Base-by-base conservation (phyloP, 768 basidiomycete genomes). In the Cystoderma amianthinum region DNA sequence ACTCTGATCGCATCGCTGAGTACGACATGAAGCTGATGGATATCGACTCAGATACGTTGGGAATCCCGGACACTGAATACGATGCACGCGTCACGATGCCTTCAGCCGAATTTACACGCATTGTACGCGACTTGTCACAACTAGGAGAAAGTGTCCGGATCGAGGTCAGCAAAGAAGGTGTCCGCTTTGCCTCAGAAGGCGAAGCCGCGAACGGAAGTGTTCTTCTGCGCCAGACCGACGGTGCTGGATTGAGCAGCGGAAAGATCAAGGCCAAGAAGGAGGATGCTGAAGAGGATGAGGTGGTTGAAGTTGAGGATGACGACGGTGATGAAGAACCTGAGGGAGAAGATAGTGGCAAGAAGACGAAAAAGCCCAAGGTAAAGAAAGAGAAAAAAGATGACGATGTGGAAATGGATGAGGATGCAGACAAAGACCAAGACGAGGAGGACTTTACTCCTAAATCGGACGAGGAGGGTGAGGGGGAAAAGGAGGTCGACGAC, bases 11-110 rank as follows among this genome's bases (percentile, higher is more conserved):
- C 47, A 84, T 98, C 40, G 92, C 93, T 18, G 91, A 97, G 59
- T 99, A 99, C 65, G 93, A 96, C 52, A 90, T 99, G 85, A 98
- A 98, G 62, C 80, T 98, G 40, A 97, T 99, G 95, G 95, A 98
- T 55, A 99, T 99, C 56, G 95, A 99, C 61, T 71, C 89, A 17
- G 96, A 99, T 64, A 82, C 80, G 34, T 84, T 98, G 39, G 85
- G 85, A 36, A 98, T 98, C 55, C 96, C 96, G 12, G 94, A 97
- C 48, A 99, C 96, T 2, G 86, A 94, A 38, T 99, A 98, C 62
- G 95, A 98, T 53, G 90, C 91, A 2, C 83, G 85, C 42, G 82
- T 98, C 36, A 82, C 82, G 15, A 82, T 99, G 79, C 76, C 87
- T 5, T 78, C 92, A 0, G 44, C 69, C 24, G 96, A 99, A 60